Evolutionary conservation across 2,329 filamentous ascomycete genomes (phyloP), one percentile per base, ranked within the genome.

Genomic region (Diatrype stigma): DNA sequence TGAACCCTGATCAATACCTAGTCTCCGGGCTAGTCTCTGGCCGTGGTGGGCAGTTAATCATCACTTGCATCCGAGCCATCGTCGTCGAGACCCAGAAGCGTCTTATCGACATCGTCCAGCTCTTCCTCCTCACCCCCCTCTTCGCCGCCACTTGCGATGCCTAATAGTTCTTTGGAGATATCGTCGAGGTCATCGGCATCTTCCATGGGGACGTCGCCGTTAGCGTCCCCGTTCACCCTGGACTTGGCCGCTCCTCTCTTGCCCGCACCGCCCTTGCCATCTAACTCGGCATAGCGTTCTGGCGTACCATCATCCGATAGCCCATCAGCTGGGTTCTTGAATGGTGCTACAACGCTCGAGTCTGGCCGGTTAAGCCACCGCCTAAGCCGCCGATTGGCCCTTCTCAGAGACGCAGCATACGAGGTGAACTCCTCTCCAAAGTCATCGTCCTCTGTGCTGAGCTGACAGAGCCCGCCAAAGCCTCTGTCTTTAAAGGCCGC

Each of bases 391-490:
- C 89, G 78, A 19, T 77, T 73, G 1, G 79, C 77, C 16, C 86
- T 79, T 48, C 85, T 75, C 17, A 93, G 70, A 7, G 87, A 80
- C 11, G 86, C 82, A 3, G 83, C 80, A 51, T 89, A 85, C 1
- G 81, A 76, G 49, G 79, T 78, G 6, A 83, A 77, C 66, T 93
- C 87, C 66, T 93, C 89, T 42, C 89, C 89, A 58, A 84, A 88
- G 68, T 93, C 89, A 54, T 90, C 86, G 0, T 76, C 69, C 64
- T 92, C 88, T 16, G 72, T 70, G 19, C 70, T 70, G 0, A 88
- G 71, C 30, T 80, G 84, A 48, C 80, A 81, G 37, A 89, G 76
- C 1, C 85, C 89, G n/a, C 77, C 81, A 48, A 84, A 73, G 6
- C 83, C 82, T 54, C 73, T 72, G 62, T 84, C 80, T 34, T 78